Evolutionary conservation across 345 rosid genomes (phyloP), one percentile per base, ranked within the genome.

Genomic region (Isatis tinctoria): DNA sequence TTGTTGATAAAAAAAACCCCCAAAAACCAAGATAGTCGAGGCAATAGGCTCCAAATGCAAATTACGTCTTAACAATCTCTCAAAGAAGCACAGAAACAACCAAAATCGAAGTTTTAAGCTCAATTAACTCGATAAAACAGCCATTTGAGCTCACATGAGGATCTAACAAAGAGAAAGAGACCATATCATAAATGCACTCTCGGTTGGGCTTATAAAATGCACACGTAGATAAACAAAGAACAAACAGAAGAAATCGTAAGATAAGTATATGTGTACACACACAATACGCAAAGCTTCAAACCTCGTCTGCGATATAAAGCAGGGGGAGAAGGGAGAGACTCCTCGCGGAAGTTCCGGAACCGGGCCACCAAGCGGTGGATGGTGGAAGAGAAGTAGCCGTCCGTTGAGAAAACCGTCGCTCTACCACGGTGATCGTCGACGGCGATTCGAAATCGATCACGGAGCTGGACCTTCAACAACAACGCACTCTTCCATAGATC

Each of bases 401-500:
- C 89, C n/a, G 70, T 65, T 16, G 78, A 41, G 51, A 88, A 85
- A 22, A 81, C 72, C 5, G 82, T 71, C 14, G 84, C 78, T 8
- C 83, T 82, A 52, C 74, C 81, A 59, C 79, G 87, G 47, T 82
- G 89, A 45, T 79, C 82, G 36, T 88, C 96, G 11, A 90, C 97
- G 12, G 88, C 96, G 60, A 94, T 84, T 24, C 96, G 80, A 72
- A 95, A 87, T 16, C 95, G 92, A 39, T 90, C 88, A 45, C 90
- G 78, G 74, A 95, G 85, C 30, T 80, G 87, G 73, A 86, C 87
- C 80, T 90, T 97, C 6, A 95, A 75, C 8, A 78, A 70, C 4
- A 87, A 79, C 0, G 88, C 92, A 79, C 80, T 83, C 88, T 87
- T 92, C 97, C 97, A 94, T 18, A 87, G 85, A 80, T 91, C 97